Base-by-base conservation (phyloP, 208 protist genomes). In the Leishmania martiniquensis region DNA sequence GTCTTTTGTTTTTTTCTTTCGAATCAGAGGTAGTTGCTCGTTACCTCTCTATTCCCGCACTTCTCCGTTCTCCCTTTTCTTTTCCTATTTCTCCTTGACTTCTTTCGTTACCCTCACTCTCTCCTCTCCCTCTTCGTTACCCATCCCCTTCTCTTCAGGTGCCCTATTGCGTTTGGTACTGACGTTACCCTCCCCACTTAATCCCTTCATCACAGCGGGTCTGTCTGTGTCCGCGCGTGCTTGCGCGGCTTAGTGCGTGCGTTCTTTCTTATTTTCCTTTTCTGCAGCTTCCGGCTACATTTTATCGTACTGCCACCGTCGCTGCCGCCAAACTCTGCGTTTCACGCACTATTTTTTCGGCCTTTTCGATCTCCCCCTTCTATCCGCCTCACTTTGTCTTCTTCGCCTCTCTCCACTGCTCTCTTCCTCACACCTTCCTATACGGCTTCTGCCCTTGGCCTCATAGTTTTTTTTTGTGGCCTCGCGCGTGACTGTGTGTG, bases 401-500 rank as follows among this genome's bases (percentile, higher is more conserved):
- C 29, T 0, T n/a, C 42, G 0, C n/a, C 2, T 10, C 32, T 60
- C 25, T 42, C 25, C 12, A 4, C 47, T 39, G 1, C 20, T 29
- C 29, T 25, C 22, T 60, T 34, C 4, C 49, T 45, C 2, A 15
- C 37, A 20, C 12, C 37, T 2, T 51, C 15, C 39, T 47, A 10
- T 32, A 47, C 34, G 47, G 72, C 72, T 44, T 37, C 42, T 17
- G 37, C 59, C 68, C 52, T 76, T 42, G 45, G 55, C 57, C n/a
- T n/a, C n/a, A n/a, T n/a, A n/a, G n/a, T 45, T 49, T 9, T 67
- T 25, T 68, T 51, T 32, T 45, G 20, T 65, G 22, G n/a, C 25
- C 34, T 49, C 49, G 37, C n/a, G n/a, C n/a, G n/a, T n/a, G n/a
- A n/a, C n/a, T n/a, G n/a, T n/a, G n/a, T 77, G 32, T 77, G 4